Evolutionary conservation across 2,329 filamentous ascomycete genomes (phyloP), one percentile per base, ranked within the genome.

Genomic region (Colletotrichum liriopes): DNA sequence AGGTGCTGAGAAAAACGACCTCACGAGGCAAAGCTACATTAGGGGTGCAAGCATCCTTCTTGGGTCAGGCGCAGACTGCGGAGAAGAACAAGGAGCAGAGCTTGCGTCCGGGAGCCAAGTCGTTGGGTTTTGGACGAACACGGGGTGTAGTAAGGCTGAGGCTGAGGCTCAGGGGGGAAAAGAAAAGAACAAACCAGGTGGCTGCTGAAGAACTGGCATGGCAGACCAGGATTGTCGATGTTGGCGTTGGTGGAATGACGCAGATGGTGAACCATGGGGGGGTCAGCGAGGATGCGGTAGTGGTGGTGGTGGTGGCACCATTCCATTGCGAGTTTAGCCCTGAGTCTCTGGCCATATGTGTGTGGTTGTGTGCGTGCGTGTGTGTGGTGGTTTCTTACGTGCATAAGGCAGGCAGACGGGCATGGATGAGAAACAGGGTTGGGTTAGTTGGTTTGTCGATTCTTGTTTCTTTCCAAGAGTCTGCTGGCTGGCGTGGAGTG

Each of bases 271-370:
- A 35, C 47, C 47, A 60, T 51, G 64, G 39, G 52, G 37, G 64
- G 39, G 52, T 26, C 32, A 39, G 49, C 8, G 51, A 54, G 51
- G 29, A 51, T n/a, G 23, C 8, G 54, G 51, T 49, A 41, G 18
- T 61, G 65, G 29, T 41, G 37, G 32, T 29, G 29, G 66, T 58
- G 64, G 68, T 71, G 51, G 58, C 68, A 67, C 68, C 51, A 62
- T 71, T 68, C 58, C 51, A 18, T 63, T 68, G 51, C 65, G 51
- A 68, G 68, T 43, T 47, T 71, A 71, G 58, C 37, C 45, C 54
- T 54, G 37, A 37, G 68, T 16, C 37, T 71, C 29, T 8, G 20
- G 18, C 11, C 23, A 5, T n/a, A n/a, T 26, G 18, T 23, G 8
- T 23, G 8, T 20, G 1, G 5, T 2, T 32, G 16, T 43, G 39